Base-by-base conservation (phyloP, 1,284 basidiomycete species). In the Puccinia polysora region DNA sequence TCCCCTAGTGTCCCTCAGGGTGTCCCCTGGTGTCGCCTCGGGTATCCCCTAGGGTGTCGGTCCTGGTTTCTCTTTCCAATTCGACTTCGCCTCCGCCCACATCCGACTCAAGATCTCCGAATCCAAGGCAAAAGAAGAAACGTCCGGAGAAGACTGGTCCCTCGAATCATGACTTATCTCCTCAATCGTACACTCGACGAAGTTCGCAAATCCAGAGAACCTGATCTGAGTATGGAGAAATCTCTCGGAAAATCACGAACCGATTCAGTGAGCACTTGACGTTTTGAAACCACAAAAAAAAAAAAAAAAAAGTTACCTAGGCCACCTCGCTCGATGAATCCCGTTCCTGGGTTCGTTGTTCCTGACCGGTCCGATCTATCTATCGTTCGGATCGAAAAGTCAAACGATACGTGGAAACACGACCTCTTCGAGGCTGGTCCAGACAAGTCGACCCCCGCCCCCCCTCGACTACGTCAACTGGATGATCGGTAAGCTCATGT, bases 401-500 rank as follows among this genome's bases (percentile, higher is more conserved):
- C 53, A 12, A 47, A 34, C 52, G 65, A 68, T 60, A 38, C 43
- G 5, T 69, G 67, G 67, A 69, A 69, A 47, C 67, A 69, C 20
- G 67, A 69, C 40, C 34, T 69, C 2, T 69, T 69, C 56, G 55
- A 69, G n/a, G 32, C 40, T 58, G 43, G 32, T n/a, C 15, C 30
- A 0, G 8, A 12, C 23, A 68, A 68, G 45, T 25, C 58, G 2
- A 28, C 38, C 8, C 45, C 58, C 38, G 2, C 40, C n/a, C 58
- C 58, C 2, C 58, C 58, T 20, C 58, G 58, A 58, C 56, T 40
- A 2, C 56, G 12, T 2, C 14, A 40, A 38, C 10, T 20, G 14
- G 56, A 23, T 23, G 18, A 38, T 40, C 2, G 43, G 60, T 63
- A 12, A 49, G 60, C 50, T 53, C 50, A 53, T 6, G 34, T 3